These are phyloP conservation scores for Populus hybrid DNA, from an alignment of 441 rosid species.

Conservation along the genomic window DNA sequence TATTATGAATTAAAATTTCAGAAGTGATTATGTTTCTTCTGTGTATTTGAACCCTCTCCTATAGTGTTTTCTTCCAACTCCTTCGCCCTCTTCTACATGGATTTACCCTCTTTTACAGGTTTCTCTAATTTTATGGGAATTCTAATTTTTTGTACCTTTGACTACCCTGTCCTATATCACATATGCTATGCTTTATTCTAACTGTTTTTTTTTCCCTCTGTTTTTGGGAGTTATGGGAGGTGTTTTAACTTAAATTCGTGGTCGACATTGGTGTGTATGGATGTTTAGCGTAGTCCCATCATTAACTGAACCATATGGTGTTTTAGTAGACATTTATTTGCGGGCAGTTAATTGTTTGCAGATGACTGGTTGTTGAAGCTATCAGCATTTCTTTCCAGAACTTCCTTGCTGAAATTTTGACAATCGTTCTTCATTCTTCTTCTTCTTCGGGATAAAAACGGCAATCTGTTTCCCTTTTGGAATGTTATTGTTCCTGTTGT, in stretches of 20 bases:
- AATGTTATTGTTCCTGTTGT: neutral
- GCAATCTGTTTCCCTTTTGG: neutral
- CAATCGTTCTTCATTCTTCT: neutral
- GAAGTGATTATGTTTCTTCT: neutral
- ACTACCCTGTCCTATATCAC: neutral
- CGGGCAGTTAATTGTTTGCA: neutral
- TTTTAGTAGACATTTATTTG: neutral
- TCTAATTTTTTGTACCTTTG: too few species aligned
- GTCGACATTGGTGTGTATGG: neutral
- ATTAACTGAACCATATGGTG: neutral
- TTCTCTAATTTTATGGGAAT: too few species aligned
- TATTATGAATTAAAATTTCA: neutral
- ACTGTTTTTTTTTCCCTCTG: too few species aligned
- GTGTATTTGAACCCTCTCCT: neutral
- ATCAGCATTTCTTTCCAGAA: neutral
- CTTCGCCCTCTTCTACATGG: too few species aligned
- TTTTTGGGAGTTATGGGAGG: neutral
- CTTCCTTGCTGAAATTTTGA: neutral
- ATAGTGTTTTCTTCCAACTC: too few species aligned
- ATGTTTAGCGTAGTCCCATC: neutral
- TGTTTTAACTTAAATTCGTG: neutral
- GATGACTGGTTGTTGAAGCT: neutral
- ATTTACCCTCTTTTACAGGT: too few species aligned
- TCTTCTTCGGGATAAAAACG: neutral
- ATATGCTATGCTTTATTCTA: neutral